Evolutionary conservation across 2,329 filamentous ascomycete genomes (phyloP).

Genomic region (Lecanicillium sp.): DNA sequence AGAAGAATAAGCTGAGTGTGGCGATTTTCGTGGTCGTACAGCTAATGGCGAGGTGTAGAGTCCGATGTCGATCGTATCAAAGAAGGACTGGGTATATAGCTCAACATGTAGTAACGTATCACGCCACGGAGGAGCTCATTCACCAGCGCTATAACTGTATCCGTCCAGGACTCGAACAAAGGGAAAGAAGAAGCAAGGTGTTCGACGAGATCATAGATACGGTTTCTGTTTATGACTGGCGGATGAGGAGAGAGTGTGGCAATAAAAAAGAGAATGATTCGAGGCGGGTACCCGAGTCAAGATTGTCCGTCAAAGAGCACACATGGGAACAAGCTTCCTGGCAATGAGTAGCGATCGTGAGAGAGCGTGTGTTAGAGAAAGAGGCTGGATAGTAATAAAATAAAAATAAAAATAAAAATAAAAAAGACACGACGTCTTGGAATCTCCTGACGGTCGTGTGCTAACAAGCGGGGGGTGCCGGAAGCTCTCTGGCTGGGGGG

Average conservation of each 20-base stretch:
- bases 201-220: slow-evolving; percentile 6
- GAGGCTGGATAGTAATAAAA: neutral
- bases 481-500: neutral
- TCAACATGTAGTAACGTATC: neutral
- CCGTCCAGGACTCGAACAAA: slow-evolving; percentile 6
- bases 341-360: neutral
- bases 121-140: slow-evolving; percentile 1
- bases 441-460: slow-evolving; percentile 2
- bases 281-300: slow-evolving; percentile 6
- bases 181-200: neutral
- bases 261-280: neutral
- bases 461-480: slow-evolving; percentile 7
- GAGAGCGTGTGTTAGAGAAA: too few relatives aligned
- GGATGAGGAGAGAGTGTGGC: neutral
- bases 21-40: too few relatives aligned
- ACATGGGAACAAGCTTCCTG: slow-evolving; percentile 2
- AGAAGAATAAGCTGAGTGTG: neutral
- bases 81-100: neutral
- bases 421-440: neutral
- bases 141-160: neutral
- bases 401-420: neutral
- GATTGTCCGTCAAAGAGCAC: slow-evolving; percentile 1
- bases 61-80: neutral
- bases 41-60: neutral
- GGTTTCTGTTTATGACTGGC: neutral